phyloP scores from a whole-genome alignment of 2,329 filamentous ascomycete genomes.

The Fusarium zealandicum region DNA sequence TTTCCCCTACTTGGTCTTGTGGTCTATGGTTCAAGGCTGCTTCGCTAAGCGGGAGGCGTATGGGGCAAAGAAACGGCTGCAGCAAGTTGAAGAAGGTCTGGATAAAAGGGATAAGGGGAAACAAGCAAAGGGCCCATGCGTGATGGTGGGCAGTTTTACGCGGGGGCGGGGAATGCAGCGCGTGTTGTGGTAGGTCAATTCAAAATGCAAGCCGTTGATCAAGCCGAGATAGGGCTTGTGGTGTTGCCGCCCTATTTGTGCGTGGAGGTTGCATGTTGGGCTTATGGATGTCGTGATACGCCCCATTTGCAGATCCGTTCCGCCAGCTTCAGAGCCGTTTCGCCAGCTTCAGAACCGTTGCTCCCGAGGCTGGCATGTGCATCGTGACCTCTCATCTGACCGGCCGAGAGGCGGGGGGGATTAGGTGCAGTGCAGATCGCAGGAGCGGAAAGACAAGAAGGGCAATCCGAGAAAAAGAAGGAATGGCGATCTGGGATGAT shows the following conservation, averaged over 20 bases:
- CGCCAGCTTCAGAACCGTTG: neutral
- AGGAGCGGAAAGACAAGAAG: neutral
- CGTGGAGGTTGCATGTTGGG: neutral
- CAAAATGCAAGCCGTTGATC: neutral
- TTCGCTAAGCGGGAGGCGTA: constrained; percentile 26
- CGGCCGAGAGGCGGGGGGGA: constrained; percentile 7
- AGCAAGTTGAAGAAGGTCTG: too few relatives aligned
- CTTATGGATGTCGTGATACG: neutral
- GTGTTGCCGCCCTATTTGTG: neutral
- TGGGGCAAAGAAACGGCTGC: too few relatives aligned
- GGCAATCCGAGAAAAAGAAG: constrained; percentile 2
- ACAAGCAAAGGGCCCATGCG: too few relatives aligned
- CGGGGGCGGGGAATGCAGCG: constrained; percentile 4
- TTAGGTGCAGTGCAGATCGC: constrained; percentile 8
- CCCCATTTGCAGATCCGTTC: neutral
- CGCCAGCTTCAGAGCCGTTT: neutral
- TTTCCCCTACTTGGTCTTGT: neutral
- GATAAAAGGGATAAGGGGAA: too few relatives aligned
- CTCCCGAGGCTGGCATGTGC: constrained; percentile 4
- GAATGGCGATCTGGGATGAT: neutral
- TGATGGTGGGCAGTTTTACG: neutral
- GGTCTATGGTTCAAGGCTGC: neutral
- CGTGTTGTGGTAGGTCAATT: constrained; percentile 13
- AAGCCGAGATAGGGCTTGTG: constrained; percentile 1
- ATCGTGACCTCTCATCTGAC: neutral